phyloP scores from a whole-genome alignment of 2,329 filamentous ascomycete genomes.

The Fusarium verticillioides region DNA sequence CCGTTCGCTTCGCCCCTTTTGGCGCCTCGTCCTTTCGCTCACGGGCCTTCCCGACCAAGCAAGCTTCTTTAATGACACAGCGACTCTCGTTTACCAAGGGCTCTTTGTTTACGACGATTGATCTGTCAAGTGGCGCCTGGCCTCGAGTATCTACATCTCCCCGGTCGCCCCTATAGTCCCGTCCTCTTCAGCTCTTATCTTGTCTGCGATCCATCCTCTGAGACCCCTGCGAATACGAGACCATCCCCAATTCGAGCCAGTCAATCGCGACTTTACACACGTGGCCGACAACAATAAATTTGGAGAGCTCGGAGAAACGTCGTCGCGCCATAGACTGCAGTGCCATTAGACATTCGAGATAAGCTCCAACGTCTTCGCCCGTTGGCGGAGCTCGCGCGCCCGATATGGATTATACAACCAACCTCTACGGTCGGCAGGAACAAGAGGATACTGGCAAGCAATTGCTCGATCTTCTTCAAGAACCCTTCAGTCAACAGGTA shows the following conservation, averaged over 20 bases:
- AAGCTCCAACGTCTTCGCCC: slow-evolving; percentile 37
- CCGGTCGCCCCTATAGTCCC: slow-evolving; percentile 2
- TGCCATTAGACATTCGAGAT: not conserved
- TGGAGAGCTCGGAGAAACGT: not conserved
- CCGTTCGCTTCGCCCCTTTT: slow-evolving; percentile 32
- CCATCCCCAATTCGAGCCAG: not conserved
- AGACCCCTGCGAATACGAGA: slow-evolving; percentile 35
- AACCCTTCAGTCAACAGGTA: slow-evolving; percentile 63
- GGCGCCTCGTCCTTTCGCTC: slow-evolving; percentile 30
- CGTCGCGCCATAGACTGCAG: not conserved
- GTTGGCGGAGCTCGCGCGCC: slow-evolving; percentile 40
- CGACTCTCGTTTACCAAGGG: slow-evolving; percentile 33
- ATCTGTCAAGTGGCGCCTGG: slow-evolving; percentile 19
- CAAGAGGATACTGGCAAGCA: slow-evolving; percentile 53
- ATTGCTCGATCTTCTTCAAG: slow-evolving; percentile 60
- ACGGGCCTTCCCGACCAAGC: slow-evolving; percentile 8
- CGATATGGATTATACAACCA: slow-evolving; percentile 39
- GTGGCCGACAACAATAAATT: not conserved
- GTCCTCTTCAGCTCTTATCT: slow-evolving; percentile 11
- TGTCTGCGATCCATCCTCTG: slow-evolving; percentile 2
- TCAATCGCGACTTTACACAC: slow-evolving; percentile 12
- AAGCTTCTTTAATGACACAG: slow-evolving; percentile 10
- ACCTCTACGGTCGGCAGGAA: slow-evolving; percentile 22
- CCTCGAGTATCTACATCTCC: not conserved
- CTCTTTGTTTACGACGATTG: slow-evolving; percentile 18